phyloP scores from a whole-genome alignment of 129 eudicot species.

The Daucus carota region DNA sequence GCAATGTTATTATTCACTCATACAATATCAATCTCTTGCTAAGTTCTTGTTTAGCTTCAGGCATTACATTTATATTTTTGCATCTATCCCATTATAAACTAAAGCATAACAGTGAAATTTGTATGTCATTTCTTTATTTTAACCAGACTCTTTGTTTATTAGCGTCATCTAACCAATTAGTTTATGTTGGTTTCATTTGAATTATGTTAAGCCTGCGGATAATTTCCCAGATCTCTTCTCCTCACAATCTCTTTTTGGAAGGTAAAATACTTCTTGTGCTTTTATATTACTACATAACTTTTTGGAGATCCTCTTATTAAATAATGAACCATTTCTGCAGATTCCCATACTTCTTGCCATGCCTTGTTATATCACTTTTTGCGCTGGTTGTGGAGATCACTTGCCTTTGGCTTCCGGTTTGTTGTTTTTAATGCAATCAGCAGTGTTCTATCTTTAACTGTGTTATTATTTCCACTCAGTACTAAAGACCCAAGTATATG shows the following conservation, averaged over 20 bases:
- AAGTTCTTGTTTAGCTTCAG: no score
- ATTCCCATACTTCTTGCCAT: constrained; percentile 88
- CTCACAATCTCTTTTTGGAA: constrained; percentile 59
- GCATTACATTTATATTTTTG: no score
- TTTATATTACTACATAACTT: background rate
- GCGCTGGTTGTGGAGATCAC: constrained; percentile 48
- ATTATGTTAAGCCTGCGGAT: constrained; percentile 62
- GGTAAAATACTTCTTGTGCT: constrained; percentile 31
- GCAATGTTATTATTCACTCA: no score
- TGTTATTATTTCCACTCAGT: background rate
- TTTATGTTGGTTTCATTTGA: constrained; percentile 4
- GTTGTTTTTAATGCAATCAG: background rate
- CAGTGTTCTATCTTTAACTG: no score
- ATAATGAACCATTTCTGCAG: constrained; percentile 28
- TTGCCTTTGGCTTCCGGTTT: constrained; percentile 75
- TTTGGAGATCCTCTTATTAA: no score
- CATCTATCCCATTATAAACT: no score
- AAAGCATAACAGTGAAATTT: no score
- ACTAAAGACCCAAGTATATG: background rate
- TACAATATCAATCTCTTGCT: no score
- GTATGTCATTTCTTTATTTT: no score
- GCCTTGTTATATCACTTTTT: constrained; percentile 52
- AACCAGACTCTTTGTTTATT: no score
- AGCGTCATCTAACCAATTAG: no score
- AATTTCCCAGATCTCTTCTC: constrained; percentile 71